phyloP scores from a whole-genome alignment of 352 stramenopile genomes.

The Globisporangium sylvaticum region DNA sequence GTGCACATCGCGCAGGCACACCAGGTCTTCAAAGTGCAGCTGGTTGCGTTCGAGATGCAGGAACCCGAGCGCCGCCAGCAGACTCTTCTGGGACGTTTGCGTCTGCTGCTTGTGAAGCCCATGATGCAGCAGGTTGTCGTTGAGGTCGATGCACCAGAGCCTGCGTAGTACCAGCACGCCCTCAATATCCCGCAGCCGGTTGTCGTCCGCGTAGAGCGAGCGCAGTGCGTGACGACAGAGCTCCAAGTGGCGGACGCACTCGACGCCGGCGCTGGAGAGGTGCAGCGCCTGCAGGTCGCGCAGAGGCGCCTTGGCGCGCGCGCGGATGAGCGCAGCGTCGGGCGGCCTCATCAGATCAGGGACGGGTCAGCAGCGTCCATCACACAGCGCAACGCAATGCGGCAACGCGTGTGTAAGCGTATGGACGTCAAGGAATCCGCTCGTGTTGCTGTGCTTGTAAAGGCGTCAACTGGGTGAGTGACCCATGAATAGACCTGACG shows the following conservation, averaged over 20 bases:
- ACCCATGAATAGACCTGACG: slow-evolving; percentile 1
- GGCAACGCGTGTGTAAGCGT: not conserved
- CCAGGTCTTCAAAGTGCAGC: slow-evolving; percentile 45
- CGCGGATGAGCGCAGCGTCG: slow-evolving; percentile 40
- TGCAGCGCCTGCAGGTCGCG: slow-evolving; percentile 43
- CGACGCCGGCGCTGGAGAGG: slow-evolving; percentile 44
- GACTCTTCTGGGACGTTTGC: slow-evolving; percentile 10
- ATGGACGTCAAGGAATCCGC: not conserved
- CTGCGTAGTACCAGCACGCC: slow-evolving; percentile 30
- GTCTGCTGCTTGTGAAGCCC: slow-evolving; percentile 11
- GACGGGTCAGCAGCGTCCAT: not conserved
- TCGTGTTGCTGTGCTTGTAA: not conserved
- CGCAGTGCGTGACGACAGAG: slow-evolving; percentile 29
- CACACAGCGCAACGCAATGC: not conserved
- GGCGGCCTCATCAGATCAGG: slow-evolving; percentile 34
- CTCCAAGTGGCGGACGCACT: slow-evolving; percentile 49
- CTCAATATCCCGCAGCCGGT: slow-evolving; percentile 42
- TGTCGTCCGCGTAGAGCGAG: slow-evolving; percentile 52
- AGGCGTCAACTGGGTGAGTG: not conserved
- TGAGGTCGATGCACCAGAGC: slow-evolving; percentile 57
- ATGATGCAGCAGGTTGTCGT: slow-evolving; percentile 35
- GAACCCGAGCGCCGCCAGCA: slow-evolving; percentile 37
- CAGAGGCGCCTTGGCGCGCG: slow-evolving; percentile 47
- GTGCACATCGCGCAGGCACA: slow-evolving; percentile 51
- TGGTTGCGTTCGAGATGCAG: slow-evolving; percentile 48